These are phyloP conservation scores for Ceratocystis diversiconidia DNA, from an alignment of 2,329 filamentous ascomycete genomes.

Conservation along the genomic window DNA sequence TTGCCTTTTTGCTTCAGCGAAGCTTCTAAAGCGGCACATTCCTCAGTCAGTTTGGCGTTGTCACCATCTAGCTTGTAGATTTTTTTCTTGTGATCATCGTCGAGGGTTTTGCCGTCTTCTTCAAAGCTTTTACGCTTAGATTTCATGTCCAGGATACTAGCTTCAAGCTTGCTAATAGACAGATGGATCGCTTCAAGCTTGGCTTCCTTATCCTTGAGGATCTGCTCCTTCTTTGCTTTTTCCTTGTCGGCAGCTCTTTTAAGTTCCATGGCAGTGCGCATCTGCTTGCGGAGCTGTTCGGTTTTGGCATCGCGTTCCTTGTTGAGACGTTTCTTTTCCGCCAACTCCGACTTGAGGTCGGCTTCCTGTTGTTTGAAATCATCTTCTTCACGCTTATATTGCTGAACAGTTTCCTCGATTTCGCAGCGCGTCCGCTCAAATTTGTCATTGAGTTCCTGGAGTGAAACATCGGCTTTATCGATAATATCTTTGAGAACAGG, in stretches of 20 bases:
- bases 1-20: conserved; percentile 51
- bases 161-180: conserved; percentile 53
- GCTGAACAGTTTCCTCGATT: conserved; percentile 60
- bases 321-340: conserved; percentile 59
- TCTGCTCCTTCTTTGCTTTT: conserved; percentile 61
- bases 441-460: conserved; percentile 66
- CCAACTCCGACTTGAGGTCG: conserved; percentile 61
- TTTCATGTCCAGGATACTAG: conserved; percentile 46
- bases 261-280: conserved; percentile 63
- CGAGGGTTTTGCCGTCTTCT: conserved; percentile 37
- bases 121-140: conserved; percentile 41
- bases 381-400: conserved; percentile 57
- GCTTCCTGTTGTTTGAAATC: conserved; percentile 53
- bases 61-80: conserved; percentile 39
- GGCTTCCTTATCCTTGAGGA: conserved; percentile 51
- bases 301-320: conserved; percentile 89
- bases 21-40: conserved; percentile 51
- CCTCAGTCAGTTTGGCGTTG: conserved; percentile 49
- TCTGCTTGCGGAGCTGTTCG: conserved; percentile 66
- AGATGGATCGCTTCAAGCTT: conserved; percentile 57
- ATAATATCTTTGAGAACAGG: conserved; percentile 27
- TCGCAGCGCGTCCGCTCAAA: conserved; percentile 71
- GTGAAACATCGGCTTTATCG: conserved; percentile 47
- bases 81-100: conserved; percentile 38
- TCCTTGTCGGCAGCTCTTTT: conserved; percentile 71